Percentiles rank a stretch among this genome's conserved stretches.
Evolutionary conservation across 495 filamentous ascomycete genomes (phyloP).

Genomic region (Xylaria scruposa): DNA sequence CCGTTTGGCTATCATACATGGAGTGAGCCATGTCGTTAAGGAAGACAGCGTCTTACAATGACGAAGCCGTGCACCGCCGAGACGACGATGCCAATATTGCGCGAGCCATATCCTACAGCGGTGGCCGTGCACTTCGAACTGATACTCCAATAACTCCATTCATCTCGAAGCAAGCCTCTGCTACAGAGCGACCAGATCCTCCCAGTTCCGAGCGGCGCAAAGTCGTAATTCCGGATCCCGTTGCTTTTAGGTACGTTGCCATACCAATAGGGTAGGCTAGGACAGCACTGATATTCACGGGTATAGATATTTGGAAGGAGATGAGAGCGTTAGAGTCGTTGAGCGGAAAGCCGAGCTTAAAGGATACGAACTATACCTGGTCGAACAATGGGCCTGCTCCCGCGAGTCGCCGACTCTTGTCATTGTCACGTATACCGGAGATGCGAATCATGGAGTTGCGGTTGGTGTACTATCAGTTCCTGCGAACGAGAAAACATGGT

Average conservation of each 20-base stretch:
- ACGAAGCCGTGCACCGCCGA: slow-evolving; percentile 26
- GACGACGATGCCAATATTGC: slow-evolving; percentile 17
- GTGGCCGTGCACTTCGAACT: slow-evolving; percentile 19
- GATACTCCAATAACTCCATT: slow-evolving; percentile 28
- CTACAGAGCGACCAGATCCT: slow-evolving; percentile 23
- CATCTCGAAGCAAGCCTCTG: slow-evolving; percentile 29
- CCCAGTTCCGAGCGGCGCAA: slow-evolving; percentile 46
- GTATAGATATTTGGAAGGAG: slow-evolving; percentile 83
- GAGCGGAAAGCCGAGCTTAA: slow-evolving; percentile 69
- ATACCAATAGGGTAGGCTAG: background rate
- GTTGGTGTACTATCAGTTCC: slow-evolving; percentile 87
- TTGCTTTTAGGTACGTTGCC: slow-evolving; percentile 64
- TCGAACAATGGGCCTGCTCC: slow-evolving; percentile 98
- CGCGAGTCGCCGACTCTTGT: slow-evolving; percentile 87
- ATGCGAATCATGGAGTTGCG: slow-evolving; percentile 74
- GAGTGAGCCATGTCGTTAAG: slow-evolving; percentile 41
- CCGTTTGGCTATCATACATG: slow-evolving; percentile 13
- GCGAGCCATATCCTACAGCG: slow-evolving; percentile 21
- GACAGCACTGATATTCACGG: slow-evolving; percentile 11
- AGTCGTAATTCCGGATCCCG: slow-evolving; percentile 75
- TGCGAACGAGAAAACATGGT: slow-evolving; percentile 81
- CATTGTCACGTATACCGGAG: slow-evolving; percentile 93
- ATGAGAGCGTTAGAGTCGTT: slow-evolving; percentile 76
- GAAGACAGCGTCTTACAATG: slow-evolving; percentile 37
- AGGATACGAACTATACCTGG: slow-evolving; percentile 92